phyloP scores from a whole-genome alignment of 768 basidiomycete species.

The Boletus pseudo-olivaceus region DNA sequence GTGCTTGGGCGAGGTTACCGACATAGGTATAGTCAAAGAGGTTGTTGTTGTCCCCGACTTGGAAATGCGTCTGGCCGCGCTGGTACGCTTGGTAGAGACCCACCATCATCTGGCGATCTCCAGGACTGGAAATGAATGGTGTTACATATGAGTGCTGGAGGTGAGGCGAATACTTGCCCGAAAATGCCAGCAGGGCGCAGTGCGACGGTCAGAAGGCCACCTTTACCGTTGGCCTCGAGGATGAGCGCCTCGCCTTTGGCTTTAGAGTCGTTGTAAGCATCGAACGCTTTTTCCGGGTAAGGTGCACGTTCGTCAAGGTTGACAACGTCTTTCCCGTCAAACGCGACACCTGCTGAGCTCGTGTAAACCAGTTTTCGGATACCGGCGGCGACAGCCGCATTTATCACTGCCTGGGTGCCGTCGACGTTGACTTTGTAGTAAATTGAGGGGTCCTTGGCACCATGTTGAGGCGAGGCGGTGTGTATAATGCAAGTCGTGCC shows the following conservation, averaged over 20 bases:
- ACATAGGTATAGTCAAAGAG: slow-evolving; percentile 97
- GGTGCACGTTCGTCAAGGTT: slow-evolving; percentile 87
- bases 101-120: slow-evolving; percentile 81
- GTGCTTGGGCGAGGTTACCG: slow-evolving; percentile 91
- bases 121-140: slow-evolving; percentile 53
- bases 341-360: slow-evolving; percentile 87
- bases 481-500: slow-evolving; percentile 91
- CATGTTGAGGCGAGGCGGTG: slow-evolving; percentile 84
- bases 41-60: slow-evolving; percentile 91
- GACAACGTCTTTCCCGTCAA: slow-evolving; percentile 75
- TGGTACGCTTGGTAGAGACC: slow-evolving; percentile 80
- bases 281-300: slow-evolving; percentile 68
- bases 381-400: slow-evolving; percentile 66
- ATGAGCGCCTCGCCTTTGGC: slow-evolving; percentile 82
- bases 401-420: slow-evolving; percentile 82
- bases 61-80: slow-evolving; percentile 82
- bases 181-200: slow-evolving; percentile 94
- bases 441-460: slow-evolving; percentile 60
- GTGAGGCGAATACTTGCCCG: slow-evolving; percentile 53
- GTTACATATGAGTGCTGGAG: not conserved
- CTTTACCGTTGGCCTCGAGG: slow-evolving; percentile 80
- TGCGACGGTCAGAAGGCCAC: slow-evolving; percentile 83
- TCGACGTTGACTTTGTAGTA: slow-evolving; percentile 94
- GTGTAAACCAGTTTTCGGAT: slow-evolving; percentile 93
- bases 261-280: slow-evolving; percentile 95